Base-by-base conservation (phyloP, 768 basidiomycete genomes). In the Rickenella mellea region DNA sequence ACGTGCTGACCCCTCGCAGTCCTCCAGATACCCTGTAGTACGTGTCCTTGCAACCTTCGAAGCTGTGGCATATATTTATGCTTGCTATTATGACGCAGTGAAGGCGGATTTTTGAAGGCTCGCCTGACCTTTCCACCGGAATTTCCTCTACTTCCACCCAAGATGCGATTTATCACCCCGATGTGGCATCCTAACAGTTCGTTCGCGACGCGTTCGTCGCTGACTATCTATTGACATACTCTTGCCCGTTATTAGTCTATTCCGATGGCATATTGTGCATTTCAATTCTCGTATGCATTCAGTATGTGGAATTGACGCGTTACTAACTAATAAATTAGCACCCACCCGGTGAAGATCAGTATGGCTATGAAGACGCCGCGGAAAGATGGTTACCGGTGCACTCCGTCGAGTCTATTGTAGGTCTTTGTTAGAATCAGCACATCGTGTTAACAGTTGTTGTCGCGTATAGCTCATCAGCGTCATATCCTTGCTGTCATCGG, bases 351-450 rank as follows among this genome's bases (percentile, higher is more conserved):
- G 89, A 93, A 28, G 94, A 99, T 62, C 87, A 97, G 59, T 97
- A 86, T 52, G 86, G 94, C 9, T 97, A 94, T 54, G 96, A 99
- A 60, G 89, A 93, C 53, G 91, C 96, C 1, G 84, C 89, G 32
- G 96, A 99, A 66, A 68, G 96, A 48, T 99, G 96, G 96, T 68
- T 93, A 70, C 96, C 96, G 3, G 91, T 99, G 35, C 96, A 99
- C 59, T 86, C 87, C 1, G 84, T 97, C 26, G 92, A 98, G 67
- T 90, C 91, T 5, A 98, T 99, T 49, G 94, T 97, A 51, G 58
- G 72, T 61, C 15, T 6, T 12, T 40, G 11, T 8, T 27, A 9
- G 7, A 27, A 19, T 26, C 14, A 20, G 20, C 38, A 2, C 33
- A 36, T 8, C 33, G 33, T 11, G 14, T 42, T 29, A 11, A 41